phyloP scores from a whole-genome alignment of 441 rosid genomes.

The Aleurites moluccanus region DNA sequence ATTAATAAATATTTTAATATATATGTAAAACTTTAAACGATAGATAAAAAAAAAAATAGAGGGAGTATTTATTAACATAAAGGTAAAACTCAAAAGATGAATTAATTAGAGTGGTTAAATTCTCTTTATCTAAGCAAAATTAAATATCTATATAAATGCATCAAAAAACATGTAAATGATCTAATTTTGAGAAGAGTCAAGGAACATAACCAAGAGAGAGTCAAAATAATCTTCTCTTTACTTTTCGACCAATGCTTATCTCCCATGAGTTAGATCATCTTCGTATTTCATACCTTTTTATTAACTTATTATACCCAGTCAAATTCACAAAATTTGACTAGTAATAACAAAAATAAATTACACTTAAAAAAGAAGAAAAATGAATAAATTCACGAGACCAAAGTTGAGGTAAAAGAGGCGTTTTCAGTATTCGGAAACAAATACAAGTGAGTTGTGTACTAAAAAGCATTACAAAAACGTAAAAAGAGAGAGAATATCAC shows the following conservation, averaged over 20 bases:
- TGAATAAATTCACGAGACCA: constrained; percentile 25
- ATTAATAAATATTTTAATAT: no score
- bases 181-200: neutral
- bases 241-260: neutral
- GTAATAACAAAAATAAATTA: neutral
- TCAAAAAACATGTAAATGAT: neutral
- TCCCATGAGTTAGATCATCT: constrained; percentile 20
- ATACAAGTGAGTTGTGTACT: neutral
- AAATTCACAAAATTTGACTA: neutral
- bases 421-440: neutral
- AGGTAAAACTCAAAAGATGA: no score
- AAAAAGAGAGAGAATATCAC: constrained; percentile 43
- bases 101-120: no score
- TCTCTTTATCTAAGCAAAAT: no score
- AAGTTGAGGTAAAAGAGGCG: constrained; percentile 19
- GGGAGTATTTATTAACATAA: no score
- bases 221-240: constrained; percentile 6
- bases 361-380: neutral
- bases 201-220: neutral
- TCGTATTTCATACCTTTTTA: constrained; percentile 2
- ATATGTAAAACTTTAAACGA: no score
- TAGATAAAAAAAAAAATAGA: no score
- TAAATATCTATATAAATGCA: neutral
- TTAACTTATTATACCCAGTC: neutral
- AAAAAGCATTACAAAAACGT: neutral